Evolutionary conservation across 2,329 filamentous ascomycete species (phyloP).

Genomic region (Chrysosphaeria jannelii): DNA sequence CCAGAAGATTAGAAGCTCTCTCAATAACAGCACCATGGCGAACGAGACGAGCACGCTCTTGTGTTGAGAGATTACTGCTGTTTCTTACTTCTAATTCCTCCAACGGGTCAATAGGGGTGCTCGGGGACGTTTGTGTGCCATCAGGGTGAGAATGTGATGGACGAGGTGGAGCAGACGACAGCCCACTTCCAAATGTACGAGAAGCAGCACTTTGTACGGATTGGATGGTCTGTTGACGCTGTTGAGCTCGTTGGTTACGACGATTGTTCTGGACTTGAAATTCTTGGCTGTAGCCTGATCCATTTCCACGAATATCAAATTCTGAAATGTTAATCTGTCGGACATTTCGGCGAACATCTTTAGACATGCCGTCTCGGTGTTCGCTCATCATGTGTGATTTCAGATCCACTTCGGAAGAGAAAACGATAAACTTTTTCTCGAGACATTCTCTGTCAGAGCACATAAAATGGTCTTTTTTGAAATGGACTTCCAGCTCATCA

Average conservation of each 20-base stretch:
- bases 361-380: constrained; percentile 53
- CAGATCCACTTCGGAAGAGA: constrained; percentile 77
- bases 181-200: constrained; percentile 59
- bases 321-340: constrained; percentile 61
- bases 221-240: constrained; percentile 75
- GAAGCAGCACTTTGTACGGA: constrained; percentile 54
- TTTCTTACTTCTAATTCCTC: constrained; percentile 21
- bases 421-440: constrained; percentile 95
- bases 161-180: constrained; percentile 23
- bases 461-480: constrained; percentile 59
- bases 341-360: constrained; percentile 57
- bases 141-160: constrained; percentile 4
- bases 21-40: constrained; percentile 67
- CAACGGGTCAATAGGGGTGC: constrained; percentile 10
- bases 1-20: constrained; percentile 52
- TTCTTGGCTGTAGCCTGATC: constrained; percentile 18
- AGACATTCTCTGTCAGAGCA: constrained; percentile 66
- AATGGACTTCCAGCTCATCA: constrained; percentile 59
- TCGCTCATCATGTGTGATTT: constrained; percentile 74
- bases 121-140: constrained; percentile 1
- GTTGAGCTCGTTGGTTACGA: constrained; percentile 70
- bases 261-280: constrained; percentile 49
- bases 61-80: constrained; percentile 26
- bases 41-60: constrained; percentile 52
- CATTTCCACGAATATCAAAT: constrained; percentile 27